Base-by-base conservation (phyloP, 768 basidiomycete species). In the Ramaria sp. region DNA sequence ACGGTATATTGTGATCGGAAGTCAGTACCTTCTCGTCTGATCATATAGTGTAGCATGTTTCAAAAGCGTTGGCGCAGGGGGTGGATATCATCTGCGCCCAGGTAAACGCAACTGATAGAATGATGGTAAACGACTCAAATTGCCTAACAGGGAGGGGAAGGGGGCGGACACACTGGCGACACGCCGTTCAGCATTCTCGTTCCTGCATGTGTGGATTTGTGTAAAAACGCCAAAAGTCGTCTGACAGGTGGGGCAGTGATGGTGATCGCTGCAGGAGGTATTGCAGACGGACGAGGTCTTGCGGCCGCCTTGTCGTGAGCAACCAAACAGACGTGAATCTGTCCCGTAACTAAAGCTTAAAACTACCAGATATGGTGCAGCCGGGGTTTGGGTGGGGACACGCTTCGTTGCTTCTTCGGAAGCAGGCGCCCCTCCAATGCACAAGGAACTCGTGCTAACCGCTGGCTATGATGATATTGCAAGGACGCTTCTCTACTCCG, bases 61-160 rank as follows among this genome's bases (percentile, higher is more conserved):
- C 70, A 5, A 86, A 85, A 67, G 86, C 84, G 5, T 74, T 93
- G 7, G 85, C 80, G 8, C 82, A 81, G 66, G 85, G 89, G n/a
- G 88, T 91, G 15, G 90, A 94, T 61, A 79, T 93, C 57, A 90
- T 94, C 45, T 89, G 90, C 63, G 89, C 87, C 1, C 88, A 88
- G 65, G 50, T 51, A 51, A 51, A 28, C 27, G 16, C 8, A 36
- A 38, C 1, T 51, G 24, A 18, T 51, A n/a, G 32, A 16, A 34
- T 36, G 9, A 2, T 5, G 16, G 25, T 5, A 12, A 30, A n/a
- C 15, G 15, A 22, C 24, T 24, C 20, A 22, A 16, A 45, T 16
- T 36, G 34, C 34, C 48, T 34, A 25, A 34, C 20, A 51, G 50
- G 86, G 85, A 32, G 88, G 87, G 16, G 89, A 91, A 67, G 90